Conservation (phyloP, 495 filamentous ascomycete genomes). For the Jackrogersella minutella region DNA sequence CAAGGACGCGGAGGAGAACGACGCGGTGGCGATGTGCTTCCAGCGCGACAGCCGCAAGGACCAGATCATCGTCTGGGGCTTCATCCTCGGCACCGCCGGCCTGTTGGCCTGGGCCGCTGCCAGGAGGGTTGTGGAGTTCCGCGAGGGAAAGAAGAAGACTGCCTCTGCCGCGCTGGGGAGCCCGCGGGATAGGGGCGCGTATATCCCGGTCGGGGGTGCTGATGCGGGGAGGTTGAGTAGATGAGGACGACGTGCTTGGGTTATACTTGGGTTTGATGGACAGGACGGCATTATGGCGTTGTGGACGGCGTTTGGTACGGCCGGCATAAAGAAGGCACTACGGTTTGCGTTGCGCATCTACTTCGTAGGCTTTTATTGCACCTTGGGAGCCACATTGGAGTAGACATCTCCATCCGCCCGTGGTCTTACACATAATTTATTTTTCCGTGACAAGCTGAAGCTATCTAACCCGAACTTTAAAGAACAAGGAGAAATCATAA, state of each 20-base stretch:
- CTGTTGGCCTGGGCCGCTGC: conserved; percentile 81
- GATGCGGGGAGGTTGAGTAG: neutral
- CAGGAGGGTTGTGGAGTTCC: conserved; percentile 61
- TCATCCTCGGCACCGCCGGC: conserved; percentile 86
- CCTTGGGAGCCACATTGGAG: too few species aligned
- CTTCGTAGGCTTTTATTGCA: too few species aligned
- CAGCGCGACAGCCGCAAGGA: conserved; percentile 92
- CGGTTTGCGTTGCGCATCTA: too few species aligned
- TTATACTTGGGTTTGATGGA: too few species aligned
- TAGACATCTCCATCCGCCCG: too few species aligned
- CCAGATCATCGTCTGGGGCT: conserved; percentile 88
- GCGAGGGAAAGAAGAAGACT: conserved; percentile 48
- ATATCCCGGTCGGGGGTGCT: conserved; percentile 26
- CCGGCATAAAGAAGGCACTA: too few species aligned
- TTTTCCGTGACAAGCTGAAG: too few species aligned
- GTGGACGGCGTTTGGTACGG: too few species aligned
- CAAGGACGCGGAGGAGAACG: conserved; percentile 81
- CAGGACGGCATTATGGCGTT: too few species aligned
- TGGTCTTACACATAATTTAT: neutral
- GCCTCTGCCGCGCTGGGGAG: neutral
- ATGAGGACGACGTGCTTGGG: neutral
- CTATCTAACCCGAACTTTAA: neutral
- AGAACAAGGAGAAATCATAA: neutral
- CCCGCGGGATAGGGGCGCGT: conserved; percentile 21
- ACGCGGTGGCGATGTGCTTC: conserved; percentile 90